Evolutionary conservation across 805 yeast species (phyloP), one percentile per base, ranked within the genome.

Genomic region (Pichia rugopelliculosa): DNA sequence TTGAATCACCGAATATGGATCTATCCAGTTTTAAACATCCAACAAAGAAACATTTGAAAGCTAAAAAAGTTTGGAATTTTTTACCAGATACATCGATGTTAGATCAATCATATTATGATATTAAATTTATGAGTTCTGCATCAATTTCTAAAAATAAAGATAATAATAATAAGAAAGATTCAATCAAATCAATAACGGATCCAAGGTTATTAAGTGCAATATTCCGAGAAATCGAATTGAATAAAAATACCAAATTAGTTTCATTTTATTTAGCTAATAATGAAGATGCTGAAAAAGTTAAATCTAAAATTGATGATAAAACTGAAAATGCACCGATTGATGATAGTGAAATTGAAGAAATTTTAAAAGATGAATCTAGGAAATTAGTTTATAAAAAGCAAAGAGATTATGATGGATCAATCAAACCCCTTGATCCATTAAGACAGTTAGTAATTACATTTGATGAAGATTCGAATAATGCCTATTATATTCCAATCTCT

Each of bases 31-130:
- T 76, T 21, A 56, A 66, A 1, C 99, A 93, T 67, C 99, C 99
- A 27, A 74, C 76, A 24, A 87, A 82, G 68, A 83, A 76, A 59
- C 71, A 77, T 48, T 67, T 88, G 44, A 80, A 74, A 46, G 96
- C 96, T 0, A 89, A 82, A 20, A 75, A 73, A 50, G 73, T 88
- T 1, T 87, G 89, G 87, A 82, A 84, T 23, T 69, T 93, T 24
- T 69, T 90, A 52, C 99, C 99, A 8, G 97, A 93, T 64, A 80
- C 93, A 10, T 81, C 91, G n/a, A 77, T 86, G 74, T 73, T 88
- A 76, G 99, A 93, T 65, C 82, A 87, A 56, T 77, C 74, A 45
- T 88, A 75, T 58, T 69, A 79, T 57, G 72, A 80, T 27, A 68
- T 87, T 39, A 85, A 82, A 62, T 77, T 87, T 56, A 59, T 72